Base-by-base conservation (phyloP, 1,284 basidiomycete genomes). In the Naganishia cerealis region DNA sequence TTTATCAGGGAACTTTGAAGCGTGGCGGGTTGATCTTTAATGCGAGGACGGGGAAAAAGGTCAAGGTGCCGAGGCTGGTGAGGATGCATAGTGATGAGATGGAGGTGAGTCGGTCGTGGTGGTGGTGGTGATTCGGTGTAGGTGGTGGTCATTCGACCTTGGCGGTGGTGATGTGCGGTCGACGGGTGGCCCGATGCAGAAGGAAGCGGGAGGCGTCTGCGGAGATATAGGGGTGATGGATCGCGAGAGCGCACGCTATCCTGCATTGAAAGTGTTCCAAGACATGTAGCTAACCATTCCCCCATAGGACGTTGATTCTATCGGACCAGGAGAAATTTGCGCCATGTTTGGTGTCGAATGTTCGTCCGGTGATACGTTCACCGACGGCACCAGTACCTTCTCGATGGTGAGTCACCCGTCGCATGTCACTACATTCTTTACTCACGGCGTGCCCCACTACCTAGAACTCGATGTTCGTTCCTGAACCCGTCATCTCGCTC, bases 281-380 rank as follows among this genome's bases (percentile, higher is more conserved):
- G 29, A 6, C 6, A 2, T 33, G 29, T 33, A 33, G 29, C 29
- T 33, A 33, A 33, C 29, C 6, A 2, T 6, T 33, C 38, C 13
- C 3, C 18, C 42, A 3, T n/a, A 63, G 88, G 96, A 99, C 75
- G 90, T 99, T 68, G 90, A 95, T 55, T 86, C 87, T 46, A 91
- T 99, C 73, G 92, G 92, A 0, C 92, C 95, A n/a, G 96, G 96
- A 67, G 96, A 99, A 84, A 99, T 99, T 72, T 99, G 96, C 78
- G 96, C 96, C 65, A 98, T 97, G 82, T 99, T 99, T 74, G 96
- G 96, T 76, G 94, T 99, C 58, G 96, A 99, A 74, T 99, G 96
- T 80, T 94, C 94, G 0, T 93, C 92, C 18, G 96, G 96, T 46
- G 96, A 99, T 82, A 98, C 96, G 0, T 99, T 99, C 82, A 98